These are phyloP conservation scores for Suhomyces vadensis DNA, from an alignment of 805 yeast species.

Conservation along the genomic window DNA sequence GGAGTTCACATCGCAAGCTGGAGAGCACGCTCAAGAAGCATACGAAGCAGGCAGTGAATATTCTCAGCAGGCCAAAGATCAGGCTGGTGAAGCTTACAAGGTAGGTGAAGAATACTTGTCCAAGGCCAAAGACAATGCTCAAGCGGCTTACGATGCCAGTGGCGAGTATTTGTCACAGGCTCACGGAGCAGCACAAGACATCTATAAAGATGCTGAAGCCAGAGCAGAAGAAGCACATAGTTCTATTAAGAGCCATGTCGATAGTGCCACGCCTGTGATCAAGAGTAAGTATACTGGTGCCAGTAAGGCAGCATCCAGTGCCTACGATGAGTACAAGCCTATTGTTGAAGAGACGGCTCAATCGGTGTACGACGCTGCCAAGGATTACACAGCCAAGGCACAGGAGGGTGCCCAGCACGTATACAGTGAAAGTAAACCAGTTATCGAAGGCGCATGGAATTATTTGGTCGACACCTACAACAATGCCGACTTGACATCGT, in stretches of 20 bases:
- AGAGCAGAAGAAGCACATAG: not conserved
- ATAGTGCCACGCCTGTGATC: constrained; percentile 1
- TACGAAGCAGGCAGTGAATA: constrained; percentile 10
- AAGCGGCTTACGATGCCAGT: constrained; percentile 1
- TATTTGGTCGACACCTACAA: constrained; percentile 41
- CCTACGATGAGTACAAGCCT: constrained; percentile 13
- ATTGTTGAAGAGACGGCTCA: constrained; percentile 12
- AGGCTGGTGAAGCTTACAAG: constrained; percentile 1
- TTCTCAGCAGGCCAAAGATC: constrained; percentile 2
- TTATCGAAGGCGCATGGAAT: constrained; percentile 11
- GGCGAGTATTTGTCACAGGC: not conserved
- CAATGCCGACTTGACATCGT: constrained; percentile 41
- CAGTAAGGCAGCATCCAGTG: constrained; percentile 11
- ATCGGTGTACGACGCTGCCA: constrained; percentile 13
- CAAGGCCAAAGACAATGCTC: constrained; percentile 1
- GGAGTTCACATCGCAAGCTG: constrained; percentile 1
- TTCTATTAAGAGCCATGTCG: not conserved
- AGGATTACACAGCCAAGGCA: constrained; percentile 2
- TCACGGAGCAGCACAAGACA: not conserved
- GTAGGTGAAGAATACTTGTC: constrained; percentile 2
- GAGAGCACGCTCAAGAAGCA: constrained; percentile 8
- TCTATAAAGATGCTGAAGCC: constrained; percentile 1
- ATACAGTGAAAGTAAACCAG: constrained; percentile 7
- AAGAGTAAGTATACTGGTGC: constrained; percentile 5
- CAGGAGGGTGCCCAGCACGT: constrained; percentile 4